These are phyloP conservation scores for Chondrostereum purpureum DNA, from an alignment of 1,284 basidiomycete genomes.

Conservation along the genomic window DNA sequence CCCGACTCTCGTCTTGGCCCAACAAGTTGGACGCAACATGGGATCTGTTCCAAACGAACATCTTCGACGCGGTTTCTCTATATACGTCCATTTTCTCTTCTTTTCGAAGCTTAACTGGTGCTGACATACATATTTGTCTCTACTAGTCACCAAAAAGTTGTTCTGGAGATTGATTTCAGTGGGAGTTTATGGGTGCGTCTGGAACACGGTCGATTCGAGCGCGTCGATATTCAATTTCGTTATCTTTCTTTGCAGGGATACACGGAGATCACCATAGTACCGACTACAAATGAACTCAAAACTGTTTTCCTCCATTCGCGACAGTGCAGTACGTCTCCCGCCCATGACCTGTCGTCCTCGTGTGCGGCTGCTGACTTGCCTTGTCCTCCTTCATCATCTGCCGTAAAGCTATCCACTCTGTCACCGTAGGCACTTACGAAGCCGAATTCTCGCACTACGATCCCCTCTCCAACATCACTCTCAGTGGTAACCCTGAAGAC, in stretches of 20 bases:
- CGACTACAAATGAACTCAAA: conserved; percentile 67
- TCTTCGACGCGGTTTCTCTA: conserved; percentile 71
- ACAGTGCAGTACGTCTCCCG: conserved; percentile 62
- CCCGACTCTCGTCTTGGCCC: conserved; percentile 4
- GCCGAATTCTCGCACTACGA: conserved; percentile 76
- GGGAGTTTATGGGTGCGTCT: conserved; percentile 67
- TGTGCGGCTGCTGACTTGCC: not conserved
- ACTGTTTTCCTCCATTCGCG: conserved; percentile 83
- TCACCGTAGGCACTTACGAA: conserved; percentile 61
- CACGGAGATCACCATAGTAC: conserved; percentile 85
- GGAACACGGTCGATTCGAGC: conserved; percentile 7
- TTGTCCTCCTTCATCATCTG: conserved; percentile 10
- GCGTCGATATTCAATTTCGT: not conserved
- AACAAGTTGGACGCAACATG: conserved; percentile 41
- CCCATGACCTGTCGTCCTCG: not conserved
- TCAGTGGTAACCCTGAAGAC: conserved; percentile 44
- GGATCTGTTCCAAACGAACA: conserved; percentile 69
- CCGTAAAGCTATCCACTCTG: conserved; percentile 61
- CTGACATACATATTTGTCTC: conserved; percentile 50
- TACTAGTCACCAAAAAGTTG: conserved; percentile 91
- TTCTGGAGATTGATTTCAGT: conserved; percentile 82
- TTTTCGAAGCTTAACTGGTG: conserved; percentile 15
- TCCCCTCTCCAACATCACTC: conserved; percentile 63
- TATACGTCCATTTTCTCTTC: conserved; percentile 58
- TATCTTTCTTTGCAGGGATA: conserved; percentile 59